Evolutionary conservation across 2,329 filamentous ascomycete genomes (phyloP), one percentile per base, ranked within the genome.

Genomic region (Elsinoe arachidis): DNA sequence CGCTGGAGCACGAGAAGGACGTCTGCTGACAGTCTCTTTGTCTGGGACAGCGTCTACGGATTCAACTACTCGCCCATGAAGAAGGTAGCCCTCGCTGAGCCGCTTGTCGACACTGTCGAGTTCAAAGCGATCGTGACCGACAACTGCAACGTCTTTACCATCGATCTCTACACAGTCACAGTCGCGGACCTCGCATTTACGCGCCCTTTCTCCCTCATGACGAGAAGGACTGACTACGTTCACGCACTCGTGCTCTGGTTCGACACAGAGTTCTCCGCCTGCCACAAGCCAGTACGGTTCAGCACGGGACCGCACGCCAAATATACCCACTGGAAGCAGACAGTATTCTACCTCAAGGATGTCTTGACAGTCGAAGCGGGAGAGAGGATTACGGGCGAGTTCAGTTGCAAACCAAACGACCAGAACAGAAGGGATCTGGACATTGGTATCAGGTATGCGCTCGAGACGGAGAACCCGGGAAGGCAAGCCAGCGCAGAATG

Each of bases 291-390:
- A 33, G 90, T 99, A 70, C 84, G 86, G 69, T 99, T 99, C 81
- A 95, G 89, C 56, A 99, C 93, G 15, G 93, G 93, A 19, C 93
- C 93, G 26, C 93, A 97, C 76, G 95, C 92, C 66, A 97, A 96
- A 78, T 97, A 97, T 78, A 99, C 93, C 15, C 93, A 99, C 81
- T 99, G 93, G 93, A 99, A 99, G 79, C 93, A 99, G 79, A 99
- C 93, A 11, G 93, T 99, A 61, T 97, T 99, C 78, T 99, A 99
- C 77, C 80, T 99, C 62, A 84, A 88, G 68, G 91, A 99, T 65
- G 88, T 96, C 34, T 78, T 99, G 63, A 97, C 91, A 15, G 90
- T 96, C 37, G 86, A 95, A 73, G 81, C 89, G 68, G 90, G 87
- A 58, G 93, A 99, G 78, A 79, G 82, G 67, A 80, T 99, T 60